A percentile compares a stretch with the other conserved stretches of the same genome.
Evolutionary conservation across 2,329 filamentous ascomycete species (phyloP).

Genomic region (Dothistroma septosporum): DNA sequence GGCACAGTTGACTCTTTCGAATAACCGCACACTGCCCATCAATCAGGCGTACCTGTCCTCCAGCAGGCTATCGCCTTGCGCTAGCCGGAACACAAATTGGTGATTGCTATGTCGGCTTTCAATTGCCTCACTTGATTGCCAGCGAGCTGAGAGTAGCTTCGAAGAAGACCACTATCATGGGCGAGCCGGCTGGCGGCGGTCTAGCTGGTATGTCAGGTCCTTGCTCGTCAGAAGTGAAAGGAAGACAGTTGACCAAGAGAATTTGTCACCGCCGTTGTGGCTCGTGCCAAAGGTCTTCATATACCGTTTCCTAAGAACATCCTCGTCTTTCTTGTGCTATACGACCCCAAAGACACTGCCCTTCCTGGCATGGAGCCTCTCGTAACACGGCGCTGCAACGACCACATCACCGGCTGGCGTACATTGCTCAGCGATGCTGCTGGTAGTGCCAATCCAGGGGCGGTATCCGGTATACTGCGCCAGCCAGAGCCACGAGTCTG

Average conservation of each 20-base stretch:
- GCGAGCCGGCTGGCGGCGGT: conserved; percentile 18
- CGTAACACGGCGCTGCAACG: conserved; percentile 37
- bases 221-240: not conserved
- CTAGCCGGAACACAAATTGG: conserved; percentile 14
- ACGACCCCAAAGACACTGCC: conserved; percentile 39
- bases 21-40: too few species aligned
- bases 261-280: conserved; percentile 22
- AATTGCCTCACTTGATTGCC: conserved; percentile 16
- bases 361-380: conserved; percentile 34
- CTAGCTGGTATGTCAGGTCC: conserved; percentile 2
- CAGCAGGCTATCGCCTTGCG: conserved; percentile 11
- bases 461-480: conserved; percentile 23
- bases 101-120: conserved; percentile 18
- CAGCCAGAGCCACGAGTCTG: conserved; percentile 21
- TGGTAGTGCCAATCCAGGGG: conserved; percentile 14
- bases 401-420: conserved; percentile 42
- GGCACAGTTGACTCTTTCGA: too few species aligned
- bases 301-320: conserved; percentile 34
- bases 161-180: conserved; percentile 14
- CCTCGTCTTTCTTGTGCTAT: conserved; percentile 46
- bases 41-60: not conserved
- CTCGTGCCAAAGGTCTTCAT: conserved; percentile 20
- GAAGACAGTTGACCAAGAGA: not conserved
- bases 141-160: conserved; percentile 13
- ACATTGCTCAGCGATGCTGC: conserved; percentile 35